Evolutionary conservation across 2,329 filamentous ascomycete species (phyloP), one percentile per base, ranked within the genome.

Genomic region (Aspergillus neoniger): DNA sequence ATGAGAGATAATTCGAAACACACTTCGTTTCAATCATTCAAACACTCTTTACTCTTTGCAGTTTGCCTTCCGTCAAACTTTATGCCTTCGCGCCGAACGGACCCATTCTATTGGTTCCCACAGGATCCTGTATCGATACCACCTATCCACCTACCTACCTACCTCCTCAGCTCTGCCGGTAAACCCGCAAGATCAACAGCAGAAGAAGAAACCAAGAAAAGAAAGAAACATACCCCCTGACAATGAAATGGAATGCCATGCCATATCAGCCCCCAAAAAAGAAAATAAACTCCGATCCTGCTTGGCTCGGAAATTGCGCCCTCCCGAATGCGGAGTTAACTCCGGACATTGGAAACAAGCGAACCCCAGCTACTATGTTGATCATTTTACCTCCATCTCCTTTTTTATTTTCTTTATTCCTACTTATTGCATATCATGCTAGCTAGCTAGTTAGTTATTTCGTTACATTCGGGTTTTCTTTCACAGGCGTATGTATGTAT

Each of bases 1-100:
- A 30, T 32, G 47, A 50, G 25, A 10, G 23, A 50, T 50, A 50
- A 28, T 50, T 17, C 47, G 47, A 50, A 50, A 50, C 47, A 50
- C 23, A 10, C 23, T 5, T 17, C 25, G 47, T 32, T 50, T 50
- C 47, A 30, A 36, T 36, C 32, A 15, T 36, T 36, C 32, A 15
- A 14, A 15, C 12, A 36, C 32, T 36, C 12, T 36, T 5, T 36
- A 36, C 32, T 36, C 32, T 36, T 36, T 36, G 10, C 32, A 36
- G 32, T 36, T 36, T 36, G 32, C 32, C 32, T 5, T 36, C 32
- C 32, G 32, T 36, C 32, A 36, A 36, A 36, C 32, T 36, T 15
- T 44, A 12, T 36, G 32, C 44, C 12, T 48, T 48, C 17, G 12
- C 32, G 32, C 32, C 12, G 32, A 36, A 14, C 32, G 32, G 32